A percentile compares a stretch with the other conserved stretches of the same genome.
Conservation (phyloP, 208 protist genomes). For the Leishmania braziliensis region DNA sequence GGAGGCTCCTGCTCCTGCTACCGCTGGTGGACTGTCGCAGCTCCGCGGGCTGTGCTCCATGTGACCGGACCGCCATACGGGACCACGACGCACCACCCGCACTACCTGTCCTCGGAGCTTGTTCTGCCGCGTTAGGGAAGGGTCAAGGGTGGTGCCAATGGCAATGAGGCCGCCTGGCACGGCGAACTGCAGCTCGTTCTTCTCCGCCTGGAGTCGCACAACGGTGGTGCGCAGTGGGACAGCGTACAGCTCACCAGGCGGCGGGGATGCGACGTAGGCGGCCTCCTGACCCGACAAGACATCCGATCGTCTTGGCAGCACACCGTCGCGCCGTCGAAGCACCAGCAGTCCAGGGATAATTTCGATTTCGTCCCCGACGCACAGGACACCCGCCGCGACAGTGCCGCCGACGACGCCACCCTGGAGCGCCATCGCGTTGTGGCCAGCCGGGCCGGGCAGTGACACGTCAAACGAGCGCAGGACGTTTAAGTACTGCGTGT, state of each 20-base stretch:
- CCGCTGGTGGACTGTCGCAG: background rate
- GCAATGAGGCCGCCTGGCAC: conserved; percentile 99
- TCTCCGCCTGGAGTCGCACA: conserved; percentile 95
- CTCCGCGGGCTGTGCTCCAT: background rate
- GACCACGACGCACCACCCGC: conserved; percentile 23
- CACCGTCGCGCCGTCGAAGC: conserved; percentile 62
- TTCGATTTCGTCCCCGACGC: conserved; percentile 98
- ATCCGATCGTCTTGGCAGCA: conserved; percentile 9
- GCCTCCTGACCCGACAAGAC: conserved; percentile 22
- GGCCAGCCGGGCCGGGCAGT: conserved; percentile 92
- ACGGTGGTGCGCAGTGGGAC: conserved; percentile 94
- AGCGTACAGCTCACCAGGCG: conserved; percentile 88
- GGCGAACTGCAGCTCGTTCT: conserved; percentile 98
- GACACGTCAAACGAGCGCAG: conserved; percentile 99
- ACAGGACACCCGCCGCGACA: conserved; percentile 97
- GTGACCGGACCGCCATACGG: conserved; percentile 9
- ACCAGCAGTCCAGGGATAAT: conserved; percentile 97
- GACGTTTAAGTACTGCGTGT: conserved; percentile 95
- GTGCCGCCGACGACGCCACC: conserved; percentile 99
- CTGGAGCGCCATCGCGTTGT: conserved; percentile 87
- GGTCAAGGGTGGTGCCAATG: conserved; percentile 99
- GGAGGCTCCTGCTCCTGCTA: background rate
- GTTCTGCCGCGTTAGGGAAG: conserved; percentile 98
- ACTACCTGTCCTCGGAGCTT: conserved; percentile 96
- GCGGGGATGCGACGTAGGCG: conserved; percentile 23